Evolutionary conservation across 352 stramenopile genomes (phyloP).

Genomic region (Paralagenidium karlingii): DNA sequence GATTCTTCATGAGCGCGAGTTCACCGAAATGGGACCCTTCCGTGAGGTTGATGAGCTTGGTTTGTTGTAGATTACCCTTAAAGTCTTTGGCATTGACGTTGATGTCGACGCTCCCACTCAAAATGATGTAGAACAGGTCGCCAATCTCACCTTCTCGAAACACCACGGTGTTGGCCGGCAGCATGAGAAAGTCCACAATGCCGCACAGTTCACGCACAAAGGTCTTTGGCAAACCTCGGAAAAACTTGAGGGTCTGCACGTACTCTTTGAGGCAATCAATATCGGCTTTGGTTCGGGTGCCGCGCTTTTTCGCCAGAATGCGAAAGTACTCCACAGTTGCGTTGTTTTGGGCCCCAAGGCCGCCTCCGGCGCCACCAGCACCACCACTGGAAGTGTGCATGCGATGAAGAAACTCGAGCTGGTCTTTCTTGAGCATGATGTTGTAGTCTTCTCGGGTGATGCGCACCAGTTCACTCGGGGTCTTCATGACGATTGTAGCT

Average conservation of each 20-base stretch:
- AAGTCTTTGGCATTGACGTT: constrained; percentile 45
- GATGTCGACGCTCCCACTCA: constrained; percentile 53
- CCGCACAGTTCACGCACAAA: constrained; percentile 57
- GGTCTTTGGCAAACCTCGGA: constrained; percentile 35
- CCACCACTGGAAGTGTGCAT: constrained; percentile 30
- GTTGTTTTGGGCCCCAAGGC: constrained; percentile 16
- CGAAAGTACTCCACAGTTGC: constrained; percentile 12
- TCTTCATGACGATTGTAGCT: constrained; percentile 46
- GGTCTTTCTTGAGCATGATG: constrained; percentile 57
- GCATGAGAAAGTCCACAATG: constrained; percentile 38
- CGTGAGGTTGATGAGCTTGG: constrained; percentile 55
- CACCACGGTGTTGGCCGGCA: constrained; percentile 23
- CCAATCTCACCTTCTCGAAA: constrained; percentile 60
- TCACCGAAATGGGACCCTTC: constrained; percentile 60
- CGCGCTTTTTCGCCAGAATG: constrained; percentile 37
- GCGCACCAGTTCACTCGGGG: constrained; percentile 31
- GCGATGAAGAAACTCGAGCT: constrained; percentile 48
- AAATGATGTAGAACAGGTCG: constrained; percentile 68
- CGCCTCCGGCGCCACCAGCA: not conserved
- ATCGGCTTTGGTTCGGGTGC: constrained; percentile 27
- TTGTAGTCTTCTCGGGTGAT: constrained; percentile 64
- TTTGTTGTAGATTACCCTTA: constrained; percentile 32
- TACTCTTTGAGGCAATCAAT: constrained; percentile 56
- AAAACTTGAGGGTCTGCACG: constrained; percentile 66
- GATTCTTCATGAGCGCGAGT: constrained; percentile 61